Conservation (phyloP, 1,284 basidiomycete species). For the Rhodotorula sp. region DNA sequence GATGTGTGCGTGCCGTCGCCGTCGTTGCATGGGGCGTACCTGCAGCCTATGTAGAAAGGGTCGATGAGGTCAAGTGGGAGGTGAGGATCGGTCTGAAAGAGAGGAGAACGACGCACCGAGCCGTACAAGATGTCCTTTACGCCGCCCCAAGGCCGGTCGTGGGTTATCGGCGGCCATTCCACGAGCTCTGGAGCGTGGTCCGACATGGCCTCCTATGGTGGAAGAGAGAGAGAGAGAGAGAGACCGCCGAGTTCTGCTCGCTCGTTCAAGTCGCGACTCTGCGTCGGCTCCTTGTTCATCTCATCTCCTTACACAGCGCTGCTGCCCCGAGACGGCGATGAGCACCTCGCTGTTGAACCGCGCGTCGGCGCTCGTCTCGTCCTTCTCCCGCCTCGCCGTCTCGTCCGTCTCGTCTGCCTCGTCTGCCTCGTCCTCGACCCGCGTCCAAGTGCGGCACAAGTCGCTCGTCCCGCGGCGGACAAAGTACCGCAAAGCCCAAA, state of each 20-base stretch:
- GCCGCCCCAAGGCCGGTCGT: constrained; percentile 10
- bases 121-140: constrained; percentile 55
- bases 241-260: neutral
- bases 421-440: constrained; percentile 11
- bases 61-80: neutral
- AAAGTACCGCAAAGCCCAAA: constrained; percentile 46
- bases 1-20: neutral
- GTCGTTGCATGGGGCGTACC: neutral
- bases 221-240: neutral
- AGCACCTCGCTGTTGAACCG: constrained; percentile 18
- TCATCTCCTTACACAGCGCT: neutral
- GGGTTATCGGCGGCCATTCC: neutral
- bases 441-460: constrained; percentile 41
- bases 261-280: neutral
- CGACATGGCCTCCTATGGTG: neutral
- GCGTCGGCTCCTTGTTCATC: neutral
- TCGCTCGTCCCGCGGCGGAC: constrained; percentile 42
- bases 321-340: constrained; percentile 1
- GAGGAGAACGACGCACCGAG: constrained; percentile 47
- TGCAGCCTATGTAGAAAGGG: constrained; percentile 19
- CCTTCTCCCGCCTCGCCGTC: constrained; percentile 15
- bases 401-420: constrained; percentile 8
- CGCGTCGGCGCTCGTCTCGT: constrained; percentile 2
- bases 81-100: no score
- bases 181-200: neutral